Base-by-base conservation (phyloP, 2,329 filamentous ascomycete genomes). In the Apiospora arundinis region DNA sequence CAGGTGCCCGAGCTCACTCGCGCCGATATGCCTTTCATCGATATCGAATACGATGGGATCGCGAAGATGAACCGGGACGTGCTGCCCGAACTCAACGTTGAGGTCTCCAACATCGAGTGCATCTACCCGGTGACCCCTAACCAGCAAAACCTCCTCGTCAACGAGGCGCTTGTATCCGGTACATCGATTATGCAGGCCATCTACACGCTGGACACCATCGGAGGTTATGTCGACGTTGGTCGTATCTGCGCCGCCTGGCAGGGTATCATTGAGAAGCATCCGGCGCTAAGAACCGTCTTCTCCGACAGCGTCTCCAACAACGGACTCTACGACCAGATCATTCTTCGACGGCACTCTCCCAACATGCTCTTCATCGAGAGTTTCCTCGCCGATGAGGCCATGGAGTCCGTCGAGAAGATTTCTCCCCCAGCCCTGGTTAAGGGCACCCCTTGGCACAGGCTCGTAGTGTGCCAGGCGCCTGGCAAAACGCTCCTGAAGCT, bases 321-420 rank as follows among this genome's bases (percentile, higher is more conserved):
- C 7, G 85, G 85, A 0, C 77, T 88, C 0, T 88, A 85, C 71
- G 86, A 88, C 71, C 85, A 85, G 74, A 81, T 88, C 14, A 78
- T 89, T 7, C 76, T 89, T 2, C 82, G 82, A 11, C 83, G 81
- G 66, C 81, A 82, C 21, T 87, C 86, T 0, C 86, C 87, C 0
- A 83, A 81, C 46, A 88, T 89, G 83, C 79, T 89, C 5, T 89
- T 88, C 69, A 83, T 89, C 63, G 87, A 89, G 69, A 83, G 83
- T 1, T 79, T 79, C 0, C 75, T 82, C 67, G 72, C 81, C 70
- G 77, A 84, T 74, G 76, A 85, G 74, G 77, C 82, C 70, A 73
- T 83, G 73, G 72, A 80, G 69, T 74, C 83, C 21, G 80, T 85
- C 63, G 80, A 80, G 70, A 83, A 81, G 12, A 76, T 88, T 0